Evolutionary conservation across 345 rosid species (phyloP), one percentile per base, ranked within the genome.

Genomic region (Citrus reticulata): DNA sequence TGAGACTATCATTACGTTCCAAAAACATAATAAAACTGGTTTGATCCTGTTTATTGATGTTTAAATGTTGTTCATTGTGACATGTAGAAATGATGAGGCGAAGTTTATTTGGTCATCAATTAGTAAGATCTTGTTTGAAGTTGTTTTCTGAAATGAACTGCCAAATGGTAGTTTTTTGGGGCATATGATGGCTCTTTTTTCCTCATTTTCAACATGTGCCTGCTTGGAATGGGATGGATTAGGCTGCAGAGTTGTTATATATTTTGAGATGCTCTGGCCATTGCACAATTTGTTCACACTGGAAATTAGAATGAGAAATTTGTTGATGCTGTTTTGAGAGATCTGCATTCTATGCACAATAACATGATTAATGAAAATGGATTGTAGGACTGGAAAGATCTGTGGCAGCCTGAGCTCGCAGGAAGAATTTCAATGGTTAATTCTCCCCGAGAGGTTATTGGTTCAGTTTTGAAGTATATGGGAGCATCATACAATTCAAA

Each of bases 371-470:
- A 64, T 63, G 14, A 22, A 59, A 57, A 49, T 9, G 32, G 76
- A 30, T 79, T 86, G 78, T 83, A 95, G 98, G 98, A 95, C 82
- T 92, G 97, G 99, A 83, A 81, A 65, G 99, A 95, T 87, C 76
- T 93, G 61, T 95, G 95, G 97, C 90, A 90, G 80, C 97, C 95
- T 9, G 98, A 92, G 85, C 51, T 95, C 77, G 84, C 89, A 25
- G 98, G 98, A 74, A 91, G 83, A 83, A 92, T 93, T 78, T 84
- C 98, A 79, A 93, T 95, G 98, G 90, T 93, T 35, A 89, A 91
- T 87, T 42, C 0, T 42, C 51, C 51, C 1, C 0, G 1, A 11
- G 51, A 42, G 4, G 14, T 42, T 42, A 42, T 42, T 42, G 51
- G 51, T 3, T 42, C 1, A 11, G 4, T 11, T 11, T 42, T 42